These are phyloP conservation scores for Otatea glauca DNA, from an alignment of 176 grass and related monocot genomes.

Conservation along the genomic window DNA sequence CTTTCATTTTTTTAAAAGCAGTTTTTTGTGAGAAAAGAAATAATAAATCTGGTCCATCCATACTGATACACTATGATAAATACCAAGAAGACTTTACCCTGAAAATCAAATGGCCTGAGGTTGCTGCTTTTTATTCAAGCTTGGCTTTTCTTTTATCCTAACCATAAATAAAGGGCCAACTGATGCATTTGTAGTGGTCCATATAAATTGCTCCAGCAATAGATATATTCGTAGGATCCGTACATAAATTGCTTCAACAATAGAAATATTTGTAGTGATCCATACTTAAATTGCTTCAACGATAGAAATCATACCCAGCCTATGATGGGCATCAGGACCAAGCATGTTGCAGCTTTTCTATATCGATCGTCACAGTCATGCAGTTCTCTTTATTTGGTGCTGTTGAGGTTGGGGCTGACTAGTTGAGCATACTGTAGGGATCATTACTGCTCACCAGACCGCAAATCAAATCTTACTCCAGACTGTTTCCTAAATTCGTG, in stretches of 20 bases:
- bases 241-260: background rate
- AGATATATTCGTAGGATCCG: background rate
- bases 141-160: background rate
- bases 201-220: background rate
- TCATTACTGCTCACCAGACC: background rate
- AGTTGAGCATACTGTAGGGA: background rate
- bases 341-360: background rate
- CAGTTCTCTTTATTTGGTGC: background rate
- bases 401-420: conserved; percentile 19
- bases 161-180: conserved; percentile 2
- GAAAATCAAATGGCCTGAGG: background rate
- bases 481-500: background rate
- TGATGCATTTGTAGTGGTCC: background rate
- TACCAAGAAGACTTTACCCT: background rate
- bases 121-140: background rate
- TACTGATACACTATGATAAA: background rate
- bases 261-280: background rate
- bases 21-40: background rate
- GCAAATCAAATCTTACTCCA: conserved; percentile 16
- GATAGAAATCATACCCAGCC: background rate
- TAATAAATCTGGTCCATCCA: background rate
- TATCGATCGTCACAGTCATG: background rate
- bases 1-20: background rate
- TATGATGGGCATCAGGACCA: conserved; percentile 1
- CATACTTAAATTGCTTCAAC: background rate